These are phyloP conservation scores for Serendipita sp. DNA, from an alignment of 768 basidiomycete species.

Conservation along the genomic window DNA sequence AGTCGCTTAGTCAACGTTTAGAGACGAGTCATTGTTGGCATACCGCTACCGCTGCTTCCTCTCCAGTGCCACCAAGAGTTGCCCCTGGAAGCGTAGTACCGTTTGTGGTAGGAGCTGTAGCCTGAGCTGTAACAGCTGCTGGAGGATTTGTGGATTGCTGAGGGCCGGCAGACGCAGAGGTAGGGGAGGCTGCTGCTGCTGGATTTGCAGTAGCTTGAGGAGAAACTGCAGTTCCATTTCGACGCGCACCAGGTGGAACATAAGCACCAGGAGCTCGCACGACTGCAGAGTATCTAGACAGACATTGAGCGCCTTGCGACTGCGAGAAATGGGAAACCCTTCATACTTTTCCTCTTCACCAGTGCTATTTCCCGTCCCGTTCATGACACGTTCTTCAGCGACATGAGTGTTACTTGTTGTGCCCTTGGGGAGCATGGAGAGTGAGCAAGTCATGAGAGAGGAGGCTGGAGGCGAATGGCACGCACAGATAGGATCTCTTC, in stretches of 20 bases:
- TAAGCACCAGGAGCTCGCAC: conserved; percentile 80
- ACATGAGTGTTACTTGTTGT: conserved; percentile 64
- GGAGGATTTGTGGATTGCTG: conserved; percentile 10
- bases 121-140: not conserved
- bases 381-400: conserved; percentile 65
- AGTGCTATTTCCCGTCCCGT: conserved; percentile 48
- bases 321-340: conserved; percentile 7
- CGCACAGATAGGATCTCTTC: conserved; percentile 79
- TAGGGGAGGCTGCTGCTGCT: conserved; percentile 4
- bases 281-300: conserved; percentile 74
- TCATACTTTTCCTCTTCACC: conserved; percentile 95
- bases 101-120: conserved; percentile 13
- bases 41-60: conserved; percentile 25
- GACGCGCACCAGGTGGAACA: conserved; percentile 82
- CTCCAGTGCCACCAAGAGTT: conserved; percentile 34
- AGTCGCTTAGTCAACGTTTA: conserved; percentile 6
- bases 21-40: not conserved
- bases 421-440: conserved; percentile 25
- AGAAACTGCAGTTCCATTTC: conserved; percentile 14
- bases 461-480: conserved; percentile 8
- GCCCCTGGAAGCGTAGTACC: conserved; percentile 58
- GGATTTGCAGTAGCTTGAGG: conserved; percentile 14
- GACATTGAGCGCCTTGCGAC: conserved; percentile 13
- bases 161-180: conserved; percentile 19
- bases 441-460: not conserved